These are phyloP conservation scores for Fraxinus latifolia DNA, from an alignment of 305 asterid species.

Conservation along the genomic window DNA sequence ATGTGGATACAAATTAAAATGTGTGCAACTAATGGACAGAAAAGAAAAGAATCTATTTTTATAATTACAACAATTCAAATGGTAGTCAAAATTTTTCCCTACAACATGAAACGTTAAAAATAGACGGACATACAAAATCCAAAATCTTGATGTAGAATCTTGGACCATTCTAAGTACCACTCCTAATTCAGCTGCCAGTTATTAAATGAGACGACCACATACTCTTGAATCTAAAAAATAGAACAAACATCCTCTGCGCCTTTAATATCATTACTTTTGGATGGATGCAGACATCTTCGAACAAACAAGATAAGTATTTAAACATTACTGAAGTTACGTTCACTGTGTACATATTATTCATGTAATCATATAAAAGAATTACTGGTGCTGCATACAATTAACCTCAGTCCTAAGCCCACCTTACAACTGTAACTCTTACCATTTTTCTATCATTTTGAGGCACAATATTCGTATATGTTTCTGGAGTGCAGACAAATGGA, in stretches of 20 bases:
- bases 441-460: neutral
- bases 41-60: no score
- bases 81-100: neutral
- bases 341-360: neutral
- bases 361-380: no score
- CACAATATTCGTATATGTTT: neutral
- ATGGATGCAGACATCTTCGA: neutral
- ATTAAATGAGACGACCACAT: neutral
- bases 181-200: neutral
- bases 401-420: neutral
- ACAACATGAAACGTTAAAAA: neutral
- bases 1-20: neutral
- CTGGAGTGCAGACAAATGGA: neutral
- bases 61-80: no score
- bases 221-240: neutral
- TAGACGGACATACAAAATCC: neutral
- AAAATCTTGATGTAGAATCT: neutral
- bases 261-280: neutral
- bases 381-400: neutral
- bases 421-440: neutral
- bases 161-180: neutral
- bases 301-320: neutral
- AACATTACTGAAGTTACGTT: neutral
- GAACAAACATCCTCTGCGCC: neutral
- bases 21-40: neutral